A percentile compares a stretch with the other conserved stretches of the same genome.
Conservation (phyloP, 2,329 filamentous ascomycete species). For the Atkinsonella texensis region DNA sequence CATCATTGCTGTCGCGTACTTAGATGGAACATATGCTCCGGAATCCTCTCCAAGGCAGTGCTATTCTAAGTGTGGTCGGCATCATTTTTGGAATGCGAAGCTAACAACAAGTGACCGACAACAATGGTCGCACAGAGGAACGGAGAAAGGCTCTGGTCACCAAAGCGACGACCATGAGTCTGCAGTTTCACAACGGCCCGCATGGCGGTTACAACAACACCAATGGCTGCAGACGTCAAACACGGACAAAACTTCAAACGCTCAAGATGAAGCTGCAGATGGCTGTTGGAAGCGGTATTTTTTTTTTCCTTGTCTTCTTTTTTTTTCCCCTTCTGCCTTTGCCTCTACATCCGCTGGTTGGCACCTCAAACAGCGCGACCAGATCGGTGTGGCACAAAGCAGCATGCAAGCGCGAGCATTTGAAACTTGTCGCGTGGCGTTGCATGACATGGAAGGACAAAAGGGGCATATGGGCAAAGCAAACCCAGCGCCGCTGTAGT, state of each 20-base stretch:
- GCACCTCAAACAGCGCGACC: background rate
- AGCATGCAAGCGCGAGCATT: background rate
- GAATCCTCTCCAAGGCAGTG: no score
- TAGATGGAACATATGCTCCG: background rate
- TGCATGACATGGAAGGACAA: background rate
- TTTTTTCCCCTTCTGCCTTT: background rate
- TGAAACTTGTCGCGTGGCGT: background rate
- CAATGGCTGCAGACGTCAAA: background rate
- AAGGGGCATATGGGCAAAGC: background rate
- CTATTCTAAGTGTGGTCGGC: no score
- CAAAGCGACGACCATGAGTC: background rate
- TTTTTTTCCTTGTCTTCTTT: background rate
- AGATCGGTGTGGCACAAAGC: background rate
- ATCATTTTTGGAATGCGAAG: background rate
- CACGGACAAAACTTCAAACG: background rate
- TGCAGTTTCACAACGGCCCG: background rate
- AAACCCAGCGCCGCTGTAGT: background rate
- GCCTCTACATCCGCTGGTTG: background rate
- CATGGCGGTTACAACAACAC: background rate
- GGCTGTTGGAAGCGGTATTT: background rate
- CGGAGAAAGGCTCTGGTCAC: background rate
- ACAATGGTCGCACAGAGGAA: background rate
- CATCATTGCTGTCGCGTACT: background rate
- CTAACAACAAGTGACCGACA: background rate
- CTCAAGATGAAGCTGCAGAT: background rate